Evolutionary conservation across 2,329 filamentous ascomycete species (phyloP).

Genomic region (Colletotrichum sojae): DNA sequence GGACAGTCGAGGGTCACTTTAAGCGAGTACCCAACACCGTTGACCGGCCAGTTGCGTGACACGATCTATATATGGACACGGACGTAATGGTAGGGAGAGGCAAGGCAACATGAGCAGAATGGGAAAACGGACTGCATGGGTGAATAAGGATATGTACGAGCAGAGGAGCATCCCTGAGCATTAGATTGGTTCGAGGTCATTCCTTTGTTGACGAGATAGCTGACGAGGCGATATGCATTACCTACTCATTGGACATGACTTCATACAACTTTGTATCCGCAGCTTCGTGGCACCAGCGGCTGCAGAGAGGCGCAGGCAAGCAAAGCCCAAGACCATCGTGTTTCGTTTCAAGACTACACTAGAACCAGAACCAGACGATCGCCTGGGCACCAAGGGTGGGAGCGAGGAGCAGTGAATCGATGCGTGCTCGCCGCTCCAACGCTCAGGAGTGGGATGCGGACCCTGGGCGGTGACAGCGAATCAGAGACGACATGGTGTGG

Average conservation of each 20-base stretch:
- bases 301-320: constrained; percentile 15
- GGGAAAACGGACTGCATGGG: constrained; percentile 18
- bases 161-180: constrained; percentile 39
- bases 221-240: constrained; percentile 23
- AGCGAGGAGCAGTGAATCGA: constrained; percentile 17
- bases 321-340: constrained; percentile 17
- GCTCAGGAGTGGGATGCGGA: constrained; percentile 18
- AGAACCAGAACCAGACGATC: constrained; percentile 7
- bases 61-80: constrained; percentile 38
- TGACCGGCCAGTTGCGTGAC: constrained; percentile 16
- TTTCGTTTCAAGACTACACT: constrained; percentile 34
- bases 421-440: constrained; percentile 21
- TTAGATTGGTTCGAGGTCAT: constrained; percentile 38
- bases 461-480: constrained; percentile 18
- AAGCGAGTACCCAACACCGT: neutral
- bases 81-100: constrained; percentile 33
- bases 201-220: constrained; percentile 20
- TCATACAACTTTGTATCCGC: neutral
- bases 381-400: constrained; percentile 29
- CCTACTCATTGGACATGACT: constrained; percentile 15
- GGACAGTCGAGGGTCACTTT: neutral
- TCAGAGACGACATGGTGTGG: constrained; percentile 8
- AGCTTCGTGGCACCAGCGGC: constrained; percentile 5
- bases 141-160: constrained; percentile 40
- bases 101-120: constrained; percentile 23